Percentiles rank a stretch among this genome's conserved stretches.
These are phyloP conservation scores for Nemania diffusa DNA, from an alignment of 2,329 filamentous ascomycete species.

Conservation along the genomic window DNA sequence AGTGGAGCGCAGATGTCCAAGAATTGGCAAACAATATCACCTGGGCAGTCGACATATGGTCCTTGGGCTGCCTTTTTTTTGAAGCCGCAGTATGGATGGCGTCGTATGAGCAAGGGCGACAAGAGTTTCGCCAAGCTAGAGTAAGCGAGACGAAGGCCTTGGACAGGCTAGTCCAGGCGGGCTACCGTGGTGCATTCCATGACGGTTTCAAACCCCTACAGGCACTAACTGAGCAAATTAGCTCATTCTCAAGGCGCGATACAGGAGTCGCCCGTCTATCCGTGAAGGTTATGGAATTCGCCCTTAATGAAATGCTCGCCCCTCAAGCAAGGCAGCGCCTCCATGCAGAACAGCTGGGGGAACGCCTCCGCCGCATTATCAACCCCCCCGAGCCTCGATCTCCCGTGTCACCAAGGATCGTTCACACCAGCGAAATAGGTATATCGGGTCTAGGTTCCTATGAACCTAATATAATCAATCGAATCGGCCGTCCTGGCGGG, in stretches of 20 bases:
- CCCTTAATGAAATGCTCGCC: neutral
- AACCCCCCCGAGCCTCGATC: too few relatives aligned
- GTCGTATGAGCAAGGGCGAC: neutral
- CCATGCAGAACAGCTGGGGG: neutral
- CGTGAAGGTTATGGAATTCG: neutral
- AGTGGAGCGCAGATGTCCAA: neutral
- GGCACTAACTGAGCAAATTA: neutral
- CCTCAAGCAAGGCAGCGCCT: neutral
- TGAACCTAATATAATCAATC: too few relatives aligned
- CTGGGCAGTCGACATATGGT: neutral
- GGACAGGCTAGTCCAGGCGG: neutral
- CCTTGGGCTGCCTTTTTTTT: neutral
- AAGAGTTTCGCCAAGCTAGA: neutral
- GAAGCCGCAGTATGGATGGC: slow-evolving; percentile 9
- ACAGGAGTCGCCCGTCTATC: neutral
- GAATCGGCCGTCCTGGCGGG: too few relatives aligned
- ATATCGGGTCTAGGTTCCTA: too few relatives aligned
- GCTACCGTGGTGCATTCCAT: slow-evolving; percentile 10
- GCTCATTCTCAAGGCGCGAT: neutral
- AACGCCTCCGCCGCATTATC: too few relatives aligned
- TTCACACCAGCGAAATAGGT: too few relatives aligned
- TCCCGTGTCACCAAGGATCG: too few relatives aligned
- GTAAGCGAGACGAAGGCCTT: neutral
- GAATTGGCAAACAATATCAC: neutral
- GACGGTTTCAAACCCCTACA: neutral